phyloP scores from a whole-genome alignment of 768 basidiomycete species.

The Termitomyces sp. region DNA sequence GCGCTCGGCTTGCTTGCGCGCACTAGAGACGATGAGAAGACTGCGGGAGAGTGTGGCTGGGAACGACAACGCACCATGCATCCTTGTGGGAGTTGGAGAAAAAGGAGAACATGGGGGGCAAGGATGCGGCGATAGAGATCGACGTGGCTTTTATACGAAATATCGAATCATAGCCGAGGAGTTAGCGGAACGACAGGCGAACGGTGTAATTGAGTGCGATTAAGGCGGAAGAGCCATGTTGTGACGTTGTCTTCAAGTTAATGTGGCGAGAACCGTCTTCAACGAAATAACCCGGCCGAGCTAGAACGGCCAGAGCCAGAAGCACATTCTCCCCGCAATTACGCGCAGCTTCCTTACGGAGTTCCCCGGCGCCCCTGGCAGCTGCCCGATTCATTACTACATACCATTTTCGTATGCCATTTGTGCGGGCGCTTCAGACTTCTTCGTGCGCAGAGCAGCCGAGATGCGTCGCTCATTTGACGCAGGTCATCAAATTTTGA shows the following conservation, averaged over 20 bases:
- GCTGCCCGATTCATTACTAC: constrained; percentile 8
- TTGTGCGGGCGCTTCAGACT: neutral
- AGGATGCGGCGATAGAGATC: constrained; percentile 1
- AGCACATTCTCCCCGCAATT: constrained; percentile 5
- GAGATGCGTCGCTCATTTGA: neutral
- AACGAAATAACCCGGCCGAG: constrained; percentile 16
- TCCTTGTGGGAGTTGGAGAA: constrained; percentile 9
- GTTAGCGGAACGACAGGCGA: constrained; percentile 9
- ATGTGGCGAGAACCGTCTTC: constrained; percentile 12
- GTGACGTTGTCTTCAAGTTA: constrained; percentile 12
- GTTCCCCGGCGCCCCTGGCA: constrained; percentile 7
- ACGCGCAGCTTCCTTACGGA: constrained; percentile 9
- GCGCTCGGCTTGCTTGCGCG: constrained; percentile 40
- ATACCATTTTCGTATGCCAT: constrained; percentile 9
- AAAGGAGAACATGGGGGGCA: constrained; percentile 13
- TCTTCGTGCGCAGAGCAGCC: neutral
- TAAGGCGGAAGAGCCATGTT: constrained; percentile 16
- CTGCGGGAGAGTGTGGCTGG: neutral
- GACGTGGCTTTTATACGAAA: constrained; percentile 8
- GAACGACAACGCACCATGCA: constrained; percentile 30
- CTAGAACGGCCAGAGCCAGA: constrained; percentile 23
- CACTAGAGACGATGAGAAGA: constrained; percentile 20
- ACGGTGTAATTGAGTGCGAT: constrained; percentile 13
- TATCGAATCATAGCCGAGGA: constrained; percentile 12
- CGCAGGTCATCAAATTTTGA: neutral